phyloP scores from a whole-genome alignment of 768 basidiomycete species.

The Pisolithus marmoratus region DNA sequence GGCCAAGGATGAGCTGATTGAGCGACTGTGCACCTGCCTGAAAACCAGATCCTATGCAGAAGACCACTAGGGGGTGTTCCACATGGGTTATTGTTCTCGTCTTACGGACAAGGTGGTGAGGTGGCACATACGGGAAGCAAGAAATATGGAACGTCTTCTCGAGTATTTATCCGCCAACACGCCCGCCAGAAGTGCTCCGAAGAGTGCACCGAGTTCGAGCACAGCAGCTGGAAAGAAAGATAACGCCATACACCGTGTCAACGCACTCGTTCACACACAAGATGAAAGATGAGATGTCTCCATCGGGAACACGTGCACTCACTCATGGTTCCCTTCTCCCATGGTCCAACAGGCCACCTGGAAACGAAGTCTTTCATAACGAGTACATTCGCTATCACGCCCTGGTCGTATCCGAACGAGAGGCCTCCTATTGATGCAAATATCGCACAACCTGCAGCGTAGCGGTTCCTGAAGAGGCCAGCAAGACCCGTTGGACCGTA shows the following conservation, averaged over 20 bases:
- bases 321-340: slow-evolving; percentile 80
- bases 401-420: slow-evolving; percentile 81
- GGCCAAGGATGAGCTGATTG: slow-evolving; percentile 56
- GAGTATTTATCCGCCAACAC: slow-evolving; percentile 65
- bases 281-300: slow-evolving; percentile 17
- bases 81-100: neutral
- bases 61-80: slow-evolving; percentile 42
- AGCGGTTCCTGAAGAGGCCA: slow-evolving; percentile 61
- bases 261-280: neutral
- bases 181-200: slow-evolving; percentile 67
- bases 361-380: slow-evolving; percentile 72
- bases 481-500: slow-evolving; percentile 68
- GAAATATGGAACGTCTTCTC: slow-evolving; percentile 59
- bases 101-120: neutral
- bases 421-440: slow-evolving; percentile 76
- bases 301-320: neutral
- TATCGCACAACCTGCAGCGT: slow-evolving; percentile 59
- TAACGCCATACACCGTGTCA: neutral
- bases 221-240: slow-evolving; percentile 50
- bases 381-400: slow-evolving; percentile 80
- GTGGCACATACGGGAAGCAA: slow-evolving; percentile 53
- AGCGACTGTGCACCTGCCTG: slow-evolving; percentile 59
- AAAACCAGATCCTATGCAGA: slow-evolving; percentile 65
- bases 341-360: slow-evolving; percentile 64
- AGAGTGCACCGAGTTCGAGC: slow-evolving; percentile 71